phyloP scores from a whole-genome alignment of 2,329 filamentous ascomycete genomes.

The Colletotrichum graminicola region DNA sequence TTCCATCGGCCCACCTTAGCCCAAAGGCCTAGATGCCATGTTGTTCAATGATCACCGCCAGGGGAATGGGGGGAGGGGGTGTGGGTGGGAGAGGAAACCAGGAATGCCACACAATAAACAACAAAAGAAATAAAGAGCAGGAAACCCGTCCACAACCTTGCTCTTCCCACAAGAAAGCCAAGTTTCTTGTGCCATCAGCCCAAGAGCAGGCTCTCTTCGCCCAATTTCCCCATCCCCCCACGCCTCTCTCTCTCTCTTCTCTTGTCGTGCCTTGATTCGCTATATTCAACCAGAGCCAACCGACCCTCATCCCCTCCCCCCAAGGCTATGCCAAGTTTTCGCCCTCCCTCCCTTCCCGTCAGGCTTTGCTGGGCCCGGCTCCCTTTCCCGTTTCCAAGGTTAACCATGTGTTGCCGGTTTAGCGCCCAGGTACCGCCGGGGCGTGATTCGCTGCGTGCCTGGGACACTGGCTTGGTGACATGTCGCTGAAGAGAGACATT shows the following conservation, averaged over 20 bases:
- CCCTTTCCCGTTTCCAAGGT: not conserved
- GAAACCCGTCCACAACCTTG: not conserved
- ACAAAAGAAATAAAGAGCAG: not conserved
- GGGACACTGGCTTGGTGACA: not conserved
- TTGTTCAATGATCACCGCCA: not conserved
- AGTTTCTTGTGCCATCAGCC: not conserved
- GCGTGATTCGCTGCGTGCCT: conserved; percentile 25
- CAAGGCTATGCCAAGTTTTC: conserved; percentile 18
- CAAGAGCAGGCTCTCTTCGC: too few species aligned
- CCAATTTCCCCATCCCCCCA: too few species aligned
- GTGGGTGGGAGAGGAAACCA: not conserved
- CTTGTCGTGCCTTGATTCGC: not conserved
- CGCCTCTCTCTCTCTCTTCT: not conserved
- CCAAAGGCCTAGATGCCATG: not conserved
- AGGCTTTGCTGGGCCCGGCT: not conserved
- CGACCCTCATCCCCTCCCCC: not conserved
- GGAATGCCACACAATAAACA: not conserved
- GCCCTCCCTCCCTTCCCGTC: not conserved
- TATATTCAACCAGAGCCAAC: not conserved
- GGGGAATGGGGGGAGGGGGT: not conserved
- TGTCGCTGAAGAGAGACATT: not conserved
- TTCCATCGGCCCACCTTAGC: not conserved
- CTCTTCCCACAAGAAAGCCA: not conserved
- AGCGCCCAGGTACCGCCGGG: conserved; percentile 28
- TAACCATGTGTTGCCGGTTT: not conserved